Conservation (phyloP, 2,329 filamentous ascomycete genomes). For the Cadophora sp. region DNA sequence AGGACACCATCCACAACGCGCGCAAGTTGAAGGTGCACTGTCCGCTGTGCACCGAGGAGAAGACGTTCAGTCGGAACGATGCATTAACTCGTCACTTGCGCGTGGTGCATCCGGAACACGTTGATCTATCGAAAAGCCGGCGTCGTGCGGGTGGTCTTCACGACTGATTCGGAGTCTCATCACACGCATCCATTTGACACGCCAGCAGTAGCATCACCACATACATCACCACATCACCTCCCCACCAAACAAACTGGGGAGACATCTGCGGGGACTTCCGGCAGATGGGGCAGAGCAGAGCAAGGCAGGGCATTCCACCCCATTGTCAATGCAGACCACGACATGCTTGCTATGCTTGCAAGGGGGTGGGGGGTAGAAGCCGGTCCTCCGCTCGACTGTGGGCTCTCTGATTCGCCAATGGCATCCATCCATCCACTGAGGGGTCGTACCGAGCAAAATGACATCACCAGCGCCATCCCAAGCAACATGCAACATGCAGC, state of each 20-base stretch:
- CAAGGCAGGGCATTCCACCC: not conserved
- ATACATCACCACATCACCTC: not conserved
- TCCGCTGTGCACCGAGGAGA: conserved; percentile 91
- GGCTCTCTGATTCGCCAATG: conserved; percentile 16
- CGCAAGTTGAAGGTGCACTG: conserved; percentile 95
- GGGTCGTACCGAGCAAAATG: not conserved
- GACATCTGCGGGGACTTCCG: conserved; percentile 19
- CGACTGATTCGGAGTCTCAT: conserved; percentile 27
- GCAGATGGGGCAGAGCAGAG: not conserved
- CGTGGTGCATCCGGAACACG: conserved; percentile 89
- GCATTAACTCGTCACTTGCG: conserved; percentile 93
- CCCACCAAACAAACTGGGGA: not conserved
- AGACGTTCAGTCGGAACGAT: conserved; percentile 95
- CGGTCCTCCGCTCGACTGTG: too few species aligned
- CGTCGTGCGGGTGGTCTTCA: conserved; percentile 37
- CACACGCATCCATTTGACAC: too few species aligned
- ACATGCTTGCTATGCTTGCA: too few species aligned
- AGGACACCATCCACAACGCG: conserved; percentile 96
- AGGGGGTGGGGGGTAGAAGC: too few species aligned
- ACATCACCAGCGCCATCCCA: not conserved
- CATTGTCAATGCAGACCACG: not conserved
- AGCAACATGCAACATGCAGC: not conserved
- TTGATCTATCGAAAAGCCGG: conserved; percentile 72
- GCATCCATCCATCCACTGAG: not conserved
- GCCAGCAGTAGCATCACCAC: too few species aligned